Percentiles rank a stretch among this genome's conserved stretches.
These are phyloP conservation scores for Candida cerambycidarum DNA, from an alignment of 805 yeast genomes.

Conservation along the genomic window DNA sequence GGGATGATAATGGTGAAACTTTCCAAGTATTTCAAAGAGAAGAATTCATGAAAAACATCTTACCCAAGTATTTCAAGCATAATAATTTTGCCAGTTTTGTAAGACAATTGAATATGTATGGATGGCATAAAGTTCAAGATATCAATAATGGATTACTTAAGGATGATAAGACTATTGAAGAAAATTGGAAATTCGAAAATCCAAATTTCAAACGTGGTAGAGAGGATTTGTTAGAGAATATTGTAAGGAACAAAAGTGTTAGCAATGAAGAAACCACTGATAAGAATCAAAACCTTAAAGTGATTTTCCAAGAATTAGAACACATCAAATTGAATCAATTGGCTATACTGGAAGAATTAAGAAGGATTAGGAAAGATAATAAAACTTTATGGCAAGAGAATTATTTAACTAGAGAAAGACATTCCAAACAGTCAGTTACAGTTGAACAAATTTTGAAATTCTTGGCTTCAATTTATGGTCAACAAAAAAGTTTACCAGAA, in stretches of 20 bases:
- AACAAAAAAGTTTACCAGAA: conserved; percentile 37
- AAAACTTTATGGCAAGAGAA: conserved; percentile 91
- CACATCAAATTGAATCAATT: conserved; percentile 73
- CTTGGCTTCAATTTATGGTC: conserved; percentile 77
- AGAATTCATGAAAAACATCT: conserved; percentile 72
- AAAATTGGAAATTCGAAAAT: conserved; percentile 85
- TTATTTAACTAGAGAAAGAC: conserved; percentile 76
- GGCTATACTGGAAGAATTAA: conserved; percentile 79
- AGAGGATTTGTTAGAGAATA: conserved; percentile 82
- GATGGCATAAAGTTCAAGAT: conserved; percentile 98
- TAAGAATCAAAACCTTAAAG: conserved; percentile 43
- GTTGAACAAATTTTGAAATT: conserved; percentile 85
- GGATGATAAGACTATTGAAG: conserved; percentile 56
- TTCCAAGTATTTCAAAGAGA: conserved; percentile 86
- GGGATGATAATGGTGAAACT: conserved; percentile 84
- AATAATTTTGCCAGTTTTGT: conserved; percentile 94
- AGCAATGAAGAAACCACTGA: conserved; percentile 19
- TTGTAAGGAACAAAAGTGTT: conserved; percentile 67
- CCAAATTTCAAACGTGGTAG: conserved; percentile 74
- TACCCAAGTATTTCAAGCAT: conserved; percentile 93
- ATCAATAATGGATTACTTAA: conserved; percentile 69
- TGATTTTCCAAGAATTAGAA: conserved; percentile 70
- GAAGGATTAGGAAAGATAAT: conserved; percentile 82
- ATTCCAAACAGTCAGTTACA: conserved; percentile 82
- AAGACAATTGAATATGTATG: conserved; percentile 95